Evolutionary conservation across 495 filamentous ascomycete species (phyloP), one percentile per base, ranked within the genome.

Genomic region (Aspergillus biplanus): DNA sequence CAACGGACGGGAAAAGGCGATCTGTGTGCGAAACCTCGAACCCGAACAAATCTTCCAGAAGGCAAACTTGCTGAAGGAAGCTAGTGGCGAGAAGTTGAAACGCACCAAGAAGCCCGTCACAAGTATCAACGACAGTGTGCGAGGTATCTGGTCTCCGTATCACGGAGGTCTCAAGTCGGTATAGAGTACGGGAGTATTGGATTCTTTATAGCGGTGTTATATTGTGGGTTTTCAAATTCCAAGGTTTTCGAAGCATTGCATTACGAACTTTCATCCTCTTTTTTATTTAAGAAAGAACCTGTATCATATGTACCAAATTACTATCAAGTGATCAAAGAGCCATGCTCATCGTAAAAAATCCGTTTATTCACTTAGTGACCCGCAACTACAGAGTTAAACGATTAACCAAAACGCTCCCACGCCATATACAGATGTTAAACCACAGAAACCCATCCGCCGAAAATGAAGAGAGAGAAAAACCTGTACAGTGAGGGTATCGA

Each of bases 141-240:
- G 95, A 80, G 95, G 95, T 61, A 86, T 98, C 65, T 99, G 94
- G 93, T 90, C 87, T 80, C 93, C 93, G 47, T 97, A 90, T 73
- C 95, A 98, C 75, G 92, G 93, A 48, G 79, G 76, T 59, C 42
- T 78, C 59, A 80, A 80, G 61, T 69, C 72, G 44, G 76, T 81
- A 58, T 82, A 71, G 69, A 46, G 54, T 16, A 33, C 12, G 37
- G 37, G 15, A 42, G 56, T 52, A 27, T 58, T 46, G 31, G 47
- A 59, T 65, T 62, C 54, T 21, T 64, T 59, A 59, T 53, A 62
- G 64, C 61, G 69, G 69, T 70, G 64, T 63, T 72, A 47, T 63
- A 53, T 70, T 61, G 46, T 58, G 58, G 65, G 58, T 65, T 61
- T 64, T 44, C 31, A 53, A 60, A 46, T 62, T 59, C 64, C 59